Percentiles rank a stretch among this genome's conserved stretches.
Evolutionary conservation across 257 asterid genomes (phyloP).

Genomic region (Cordia subcordata): DNA sequence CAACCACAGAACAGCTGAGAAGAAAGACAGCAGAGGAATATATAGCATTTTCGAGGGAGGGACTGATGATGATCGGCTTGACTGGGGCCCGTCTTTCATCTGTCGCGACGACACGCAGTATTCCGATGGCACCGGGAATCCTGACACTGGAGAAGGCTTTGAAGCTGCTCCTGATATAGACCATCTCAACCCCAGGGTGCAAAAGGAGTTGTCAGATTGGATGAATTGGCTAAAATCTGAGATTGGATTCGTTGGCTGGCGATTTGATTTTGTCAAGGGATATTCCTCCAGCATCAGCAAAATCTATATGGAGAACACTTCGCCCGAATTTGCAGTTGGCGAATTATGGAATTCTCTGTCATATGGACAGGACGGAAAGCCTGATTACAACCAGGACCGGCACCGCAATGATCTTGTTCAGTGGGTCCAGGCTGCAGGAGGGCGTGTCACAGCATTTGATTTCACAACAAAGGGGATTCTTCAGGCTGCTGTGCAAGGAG

Average conservation of each 20-base stretch:
- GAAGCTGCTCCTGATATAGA: constrained; percentile 66
- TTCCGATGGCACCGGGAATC: constrained; percentile 71
- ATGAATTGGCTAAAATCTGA: constrained; percentile 82
- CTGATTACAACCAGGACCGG: constrained; percentile 41
- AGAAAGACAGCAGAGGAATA: constrained; percentile 54
- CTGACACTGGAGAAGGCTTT: constrained; percentile 47
- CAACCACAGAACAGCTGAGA: constrained; percentile 75
- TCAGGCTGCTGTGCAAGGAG: constrained; percentile 70
- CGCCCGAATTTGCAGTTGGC: constrained; percentile 80
- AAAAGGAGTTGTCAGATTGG: constrained; percentile 70
- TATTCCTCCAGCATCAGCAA: constrained; percentile 48
- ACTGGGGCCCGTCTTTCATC: constrained; percentile 75
- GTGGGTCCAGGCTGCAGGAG: constrained; percentile 52
- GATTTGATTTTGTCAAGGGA: constrained; percentile 72
- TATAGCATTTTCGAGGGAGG: constrained; percentile 84
- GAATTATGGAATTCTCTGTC: constrained; percentile 48
- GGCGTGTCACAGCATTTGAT: constrained; percentile 60
- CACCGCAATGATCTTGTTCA: constrained; percentile 44
- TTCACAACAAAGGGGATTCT: constrained; percentile 77
- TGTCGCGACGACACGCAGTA: constrained; percentile 52
- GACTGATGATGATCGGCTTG: constrained; percentile 69
- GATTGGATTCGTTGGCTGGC: constrained; percentile 75
- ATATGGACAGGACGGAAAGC: constrained; percentile 37
- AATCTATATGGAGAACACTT: constrained; percentile 49
- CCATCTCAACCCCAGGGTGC: constrained; percentile 63